These are phyloP conservation scores for Thyridium curvatum DNA, from an alignment of 2,329 filamentous ascomycete species.

Conservation along the genomic window DNA sequence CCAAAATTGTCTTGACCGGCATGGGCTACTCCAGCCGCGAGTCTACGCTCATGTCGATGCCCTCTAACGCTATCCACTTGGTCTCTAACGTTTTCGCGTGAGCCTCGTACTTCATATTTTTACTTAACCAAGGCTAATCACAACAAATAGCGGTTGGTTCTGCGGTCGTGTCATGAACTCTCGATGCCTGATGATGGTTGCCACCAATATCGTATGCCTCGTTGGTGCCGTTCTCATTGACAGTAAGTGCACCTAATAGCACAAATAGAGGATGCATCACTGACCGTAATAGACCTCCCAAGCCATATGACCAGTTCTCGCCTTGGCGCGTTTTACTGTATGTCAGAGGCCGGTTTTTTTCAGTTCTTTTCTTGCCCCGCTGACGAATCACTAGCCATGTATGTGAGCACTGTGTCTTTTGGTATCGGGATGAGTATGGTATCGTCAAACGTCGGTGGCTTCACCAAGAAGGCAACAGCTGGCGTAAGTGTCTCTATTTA, in stretches of 20 bases:
- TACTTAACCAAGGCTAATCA: not conserved
- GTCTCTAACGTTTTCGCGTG: not conserved
- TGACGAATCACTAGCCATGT: not conserved
- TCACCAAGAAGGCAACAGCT: conserved; percentile 1
- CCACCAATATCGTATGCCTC: conserved; percentile 1
- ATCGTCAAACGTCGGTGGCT: conserved; percentile 1
- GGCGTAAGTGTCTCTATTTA: not conserved
- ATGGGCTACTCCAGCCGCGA: not conserved
- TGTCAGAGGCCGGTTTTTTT: not conserved
- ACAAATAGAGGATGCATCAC: not conserved
- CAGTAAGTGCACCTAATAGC: not conserved
- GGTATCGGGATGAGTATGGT: conserved; percentile 2
- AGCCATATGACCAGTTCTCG: not conserved
- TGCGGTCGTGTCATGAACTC: conserved; percentile 1
- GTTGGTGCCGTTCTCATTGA: not conserved
- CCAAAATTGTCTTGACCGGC: not conserved
- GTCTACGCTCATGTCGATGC: not conserved
- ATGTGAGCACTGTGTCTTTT: conserved; percentile 1
- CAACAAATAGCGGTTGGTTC: not conserved
- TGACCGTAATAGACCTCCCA: not conserved
- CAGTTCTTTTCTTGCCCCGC: not conserved
- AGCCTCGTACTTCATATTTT: not conserved
- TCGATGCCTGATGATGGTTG: conserved; percentile 1
- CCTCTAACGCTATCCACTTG: not conserved
- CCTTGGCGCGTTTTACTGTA: conserved; percentile 1